Base-by-base conservation (phyloP, 352 stramenopile species). In the Pythium monospermum region DNA sequence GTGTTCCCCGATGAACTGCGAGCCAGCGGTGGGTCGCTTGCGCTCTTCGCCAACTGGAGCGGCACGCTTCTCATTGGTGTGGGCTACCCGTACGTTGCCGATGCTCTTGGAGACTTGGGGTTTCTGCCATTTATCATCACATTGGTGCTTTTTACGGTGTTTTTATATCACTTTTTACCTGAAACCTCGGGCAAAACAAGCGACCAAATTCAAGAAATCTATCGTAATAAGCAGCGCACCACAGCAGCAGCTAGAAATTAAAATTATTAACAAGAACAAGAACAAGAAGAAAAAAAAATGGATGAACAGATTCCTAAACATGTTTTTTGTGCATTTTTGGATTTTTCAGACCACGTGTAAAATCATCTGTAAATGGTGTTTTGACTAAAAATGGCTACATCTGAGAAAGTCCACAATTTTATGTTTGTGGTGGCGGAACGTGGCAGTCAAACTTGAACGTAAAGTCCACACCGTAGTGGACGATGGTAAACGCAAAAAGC, bases 1-100 rank as follows among this genome's bases (percentile, higher is more conserved):
- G 53, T 88, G n/a, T 88, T 88, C 50, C 72, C 77, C 0, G 61
- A 86, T 21, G 64, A 66, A 3, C 59, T 83, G 28, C 70, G 74
- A 2, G 69, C 70, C 16, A 74, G 45, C 7, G 74, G 68, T 13
- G 59, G 63, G 16, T 75, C 69, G 4, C 44, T 85, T 42, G 66
- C 68, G 43, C 71, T 81, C 21, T 67, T 75, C 32, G 59, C 61
- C 43, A 86, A 76, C 51, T 88, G 68, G 68, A 27, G 68, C 10
- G 73, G 49, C 52, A 85, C 80, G 48, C 53, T 87, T 6, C n/a
- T 69, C n/a, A 65, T 85, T 10, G 76, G 76, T 7, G 55, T 87
- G 19, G 61, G 49, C 27, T 90, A 75, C 51, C 78, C 76, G 19
- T 85, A 78, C 62, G 68, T 83, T 19, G 64, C 61, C n/a, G 64